Evolutionary conservation across 306 rosid species (phyloP), one percentile per base, ranked within the genome.

Genomic region (Luffa aegyptiaca): DNA sequence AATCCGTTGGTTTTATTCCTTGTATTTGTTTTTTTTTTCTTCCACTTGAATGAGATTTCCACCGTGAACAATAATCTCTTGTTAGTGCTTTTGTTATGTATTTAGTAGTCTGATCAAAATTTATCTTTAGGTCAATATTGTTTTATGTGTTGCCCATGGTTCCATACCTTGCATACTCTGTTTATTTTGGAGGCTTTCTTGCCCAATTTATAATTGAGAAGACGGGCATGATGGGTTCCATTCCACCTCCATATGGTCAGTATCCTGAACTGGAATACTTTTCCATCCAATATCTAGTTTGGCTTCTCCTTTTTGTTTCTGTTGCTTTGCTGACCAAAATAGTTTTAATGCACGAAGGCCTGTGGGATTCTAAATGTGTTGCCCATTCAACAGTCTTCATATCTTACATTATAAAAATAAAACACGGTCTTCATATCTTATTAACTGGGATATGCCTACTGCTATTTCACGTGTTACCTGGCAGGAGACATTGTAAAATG

Each of bases 151-250:
- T 91, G 69, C 97, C 99, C 84, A 82, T 91, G 68, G 82, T 96
- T 86, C 99, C 99, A 75, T 86, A 86, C 85, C 84, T 96, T 62
- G 86, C 89, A 20, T 93, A 93, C 81, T 80, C 91, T 74, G 97
- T 91, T 77, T 96, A 93, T 87, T 96, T 93, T 83, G 97, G 97
- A 77, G 99, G 94, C 74, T 88, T 93, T 86, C 89, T 96, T 85
- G 56, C 86, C 78, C 97, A 93, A 85, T 96, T 96, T 88, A 41
- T 91, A 79, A 87, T 93, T 20, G 99, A 96, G 90, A 93, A 91
- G 93, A 90, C 89, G 96, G 99, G 99, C 77, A 96, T 96, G 99
- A 91, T 93, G 99, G 99, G 99, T 75, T 87, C 94, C 70, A 80
- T 90, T 90, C 97, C 99, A 85, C 91, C 87, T 61, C 98, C 99